Base-by-base conservation (phyloP, 1,284 basidiomycete genomes). In the Trichosporon coremiiforme region DNA sequence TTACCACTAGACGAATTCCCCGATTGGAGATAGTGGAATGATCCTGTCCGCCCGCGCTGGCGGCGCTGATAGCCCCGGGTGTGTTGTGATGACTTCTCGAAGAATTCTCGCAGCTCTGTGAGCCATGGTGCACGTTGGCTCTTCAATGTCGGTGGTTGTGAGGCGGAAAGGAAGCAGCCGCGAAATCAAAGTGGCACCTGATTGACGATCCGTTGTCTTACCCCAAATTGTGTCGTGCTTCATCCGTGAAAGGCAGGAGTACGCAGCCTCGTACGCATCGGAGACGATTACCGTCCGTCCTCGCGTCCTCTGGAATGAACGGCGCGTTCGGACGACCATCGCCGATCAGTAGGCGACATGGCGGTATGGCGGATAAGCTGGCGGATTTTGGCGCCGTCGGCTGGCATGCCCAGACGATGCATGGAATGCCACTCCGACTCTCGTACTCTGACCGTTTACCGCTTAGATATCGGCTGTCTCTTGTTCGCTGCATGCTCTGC, bases 1-100 rank as follows among this genome's bases (percentile, higher is more conserved):
- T 57, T 57, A 57, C 55, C 55, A 57, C 55, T 57, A 57, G 55
- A 57, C 55, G 55, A 57, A 57, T 57, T 57, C 55, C 55, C 55
- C 55, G 20, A 45, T 45, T 45, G 41, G 41, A 45, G 41, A 45
- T 45, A 45, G 41, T 45, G 41, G 41, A 17, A 45, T 45, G 41
- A 17, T 45, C 41, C 41, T 45, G 41, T 45, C 41, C 15, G 41
- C 15, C 41, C n/a, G 36, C 41, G 41, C 41, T 4, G 15, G 41
- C 41, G 41, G 41, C 41, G 15, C 41, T 45, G 15, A 45, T 45
- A 45, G 41, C 41, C n/a, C n/a, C 10, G 7, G 41, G 41, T 15
- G 15, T 12, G 36, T 12, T 38, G 2, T 7, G 36, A 12, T 8
- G 10, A 10, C 36, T 38, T 12, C 10, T 38, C 36, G 36, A 38